phyloP scores from a whole-genome alignment of 2,329 filamentous ascomycete species.

The Penicillium brasilianum region DNA sequence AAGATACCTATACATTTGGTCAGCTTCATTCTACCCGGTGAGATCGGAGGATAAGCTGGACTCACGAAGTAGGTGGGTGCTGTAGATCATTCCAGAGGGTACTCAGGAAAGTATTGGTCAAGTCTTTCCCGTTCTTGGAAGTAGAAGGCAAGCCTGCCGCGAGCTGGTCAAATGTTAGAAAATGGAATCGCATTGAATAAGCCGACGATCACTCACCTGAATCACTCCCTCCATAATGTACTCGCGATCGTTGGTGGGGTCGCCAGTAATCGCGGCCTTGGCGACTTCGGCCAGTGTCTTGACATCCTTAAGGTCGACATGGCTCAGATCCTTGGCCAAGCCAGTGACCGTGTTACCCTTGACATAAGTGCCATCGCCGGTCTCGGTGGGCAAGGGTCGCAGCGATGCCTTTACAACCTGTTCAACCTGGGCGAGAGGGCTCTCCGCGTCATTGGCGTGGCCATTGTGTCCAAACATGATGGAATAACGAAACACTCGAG shows the following conservation, averaged over 20 bases:
- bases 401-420: constrained; percentile 49
- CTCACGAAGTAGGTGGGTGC: constrained; percentile 58
- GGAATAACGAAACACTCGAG: background rate
- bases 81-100: constrained; percentile 61
- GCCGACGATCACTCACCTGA: constrained; percentile 35
- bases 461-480: constrained; percentile 29
- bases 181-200: background rate
- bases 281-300: constrained; percentile 47
- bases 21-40: constrained; percentile 18
- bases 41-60: constrained; percentile 29
- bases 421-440: constrained; percentile 44
- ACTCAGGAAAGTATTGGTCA: constrained; percentile 59
- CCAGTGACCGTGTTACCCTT: constrained; percentile 40
- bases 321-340: constrained; percentile 52
- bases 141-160: constrained; percentile 45
- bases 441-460: constrained; percentile 41
- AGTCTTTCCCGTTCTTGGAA: constrained; percentile 39
- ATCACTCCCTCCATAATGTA: constrained; percentile 66
- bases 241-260: constrained; percentile 64
- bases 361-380: constrained; percentile 50
- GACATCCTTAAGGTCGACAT: constrained; percentile 54
- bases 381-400: constrained; percentile 48
- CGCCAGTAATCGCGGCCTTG: constrained; percentile 53
- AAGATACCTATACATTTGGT: constrained; percentile 38
- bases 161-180: constrained; percentile 33